Evolutionary conservation across 768 basidiomycete species (phyloP).

Genomic region (Auricularia heimuer): DNA sequence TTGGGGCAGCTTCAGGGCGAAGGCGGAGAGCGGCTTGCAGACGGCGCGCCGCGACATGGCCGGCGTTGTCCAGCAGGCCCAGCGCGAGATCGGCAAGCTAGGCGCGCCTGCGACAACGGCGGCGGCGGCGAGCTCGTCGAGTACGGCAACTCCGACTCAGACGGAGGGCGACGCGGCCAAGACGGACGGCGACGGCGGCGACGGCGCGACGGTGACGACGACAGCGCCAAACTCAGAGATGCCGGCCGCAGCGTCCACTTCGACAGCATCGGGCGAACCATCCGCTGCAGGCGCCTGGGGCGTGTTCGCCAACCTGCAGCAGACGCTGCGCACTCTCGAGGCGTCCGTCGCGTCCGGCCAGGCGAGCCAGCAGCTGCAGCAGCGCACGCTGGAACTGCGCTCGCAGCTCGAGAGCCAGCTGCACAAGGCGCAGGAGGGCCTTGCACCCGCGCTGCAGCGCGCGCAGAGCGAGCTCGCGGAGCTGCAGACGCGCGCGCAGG

Average conservation of each 20-base stretch:
- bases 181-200: too few relatives aligned
- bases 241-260: not conserved
- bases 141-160: too few relatives aligned
- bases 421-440: not conserved
- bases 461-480: conserved; percentile 66
- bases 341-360: conserved; percentile 56
- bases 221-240: too few relatives aligned
- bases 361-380: not conserved
- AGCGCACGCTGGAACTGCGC: conserved; percentile 28
- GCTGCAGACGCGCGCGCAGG: conserved; percentile 40
- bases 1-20: conserved; percentile 88
- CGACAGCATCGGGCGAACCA: conserved; percentile 7
- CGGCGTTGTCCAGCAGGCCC: conserved; percentile 68
- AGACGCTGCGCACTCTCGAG: conserved; percentile 35
- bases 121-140: too few relatives aligned
- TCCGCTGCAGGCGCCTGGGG: conserved; percentile 10
- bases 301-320: conserved; percentile 29
- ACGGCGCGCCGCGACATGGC: conserved; percentile 63
- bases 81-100: conserved; percentile 65
- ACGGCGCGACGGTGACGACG: too few relatives aligned
- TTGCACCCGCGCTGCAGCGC: conserved; percentile 27
- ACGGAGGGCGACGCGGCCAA: too few relatives aligned
- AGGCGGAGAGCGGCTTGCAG: conserved; percentile 61
- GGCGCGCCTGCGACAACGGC: conserved; percentile 26
- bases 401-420: conserved; percentile 55